Evolutionary conservation across 2,329 filamentous ascomycete species (phyloP), one percentile per base, ranked within the genome.

Genomic region (Fusarium sp.): DNA sequence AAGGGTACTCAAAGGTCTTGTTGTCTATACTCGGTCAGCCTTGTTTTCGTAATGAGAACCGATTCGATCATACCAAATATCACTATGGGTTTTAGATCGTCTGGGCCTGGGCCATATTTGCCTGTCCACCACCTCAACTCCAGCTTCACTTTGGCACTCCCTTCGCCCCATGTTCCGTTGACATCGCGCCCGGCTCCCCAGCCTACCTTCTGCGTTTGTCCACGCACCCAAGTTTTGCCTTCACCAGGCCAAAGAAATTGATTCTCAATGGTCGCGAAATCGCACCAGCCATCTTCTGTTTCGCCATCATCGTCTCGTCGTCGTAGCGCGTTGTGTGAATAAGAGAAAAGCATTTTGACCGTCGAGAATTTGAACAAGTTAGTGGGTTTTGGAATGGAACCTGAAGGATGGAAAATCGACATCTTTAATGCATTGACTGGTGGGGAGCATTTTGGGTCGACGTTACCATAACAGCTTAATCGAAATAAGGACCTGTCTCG

Each of bases 401-500:
- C 41, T 13, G 26, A 14, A 20, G 24, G 35, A 48, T 42, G 26
- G 28, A 16, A 22, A 36, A 18, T 7, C 13, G n/a, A 36, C 30
- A 38, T 36, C 16, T 48, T 65, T 58, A 48, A 57, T 58, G 33
- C 22, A 42, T 31, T 24, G 28, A 41, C 35, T 14, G 15, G 13
- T 28, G 36, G 30, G 9, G 35, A n/a, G 60, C 47, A 28, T 28
- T 42, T 36, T 31, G 55, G 31, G 24, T 30, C 28, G 18, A 57
- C 55, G 45, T 61, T 64, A 41, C 50, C 35, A 28, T 28, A 41
- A 41, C 50, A 54, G 24, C 41, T 64, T 63, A 44, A 63, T 48
- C 51, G 45, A 64, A 64, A 55, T 65, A 45, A 65, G 39, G 50
- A 44, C 38, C 14, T 64, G 59, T 65, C 62, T 64, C 62, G 42